Percentiles rank a stretch among this genome's conserved stretches.
Evolutionary conservation across 2,329 filamentous ascomycete species (phyloP).

Genomic region (Colletotrichum aenigma): DNA sequence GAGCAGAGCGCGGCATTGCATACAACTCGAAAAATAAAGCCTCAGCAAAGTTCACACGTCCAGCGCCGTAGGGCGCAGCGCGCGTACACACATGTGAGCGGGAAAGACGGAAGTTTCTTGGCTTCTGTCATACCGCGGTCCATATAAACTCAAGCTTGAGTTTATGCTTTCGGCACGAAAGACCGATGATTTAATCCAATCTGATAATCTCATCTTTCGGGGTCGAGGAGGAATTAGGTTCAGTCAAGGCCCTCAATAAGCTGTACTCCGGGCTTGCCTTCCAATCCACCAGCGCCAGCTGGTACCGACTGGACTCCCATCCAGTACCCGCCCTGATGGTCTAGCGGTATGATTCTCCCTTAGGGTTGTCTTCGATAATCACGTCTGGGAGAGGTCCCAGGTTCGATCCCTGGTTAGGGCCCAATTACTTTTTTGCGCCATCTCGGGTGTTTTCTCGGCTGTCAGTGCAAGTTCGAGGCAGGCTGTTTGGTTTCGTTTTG

Average conservation of each 20-base stretch:
- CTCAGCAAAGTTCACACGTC: neutral
- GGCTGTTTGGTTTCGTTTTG: neutral
- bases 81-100: neutral
- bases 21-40: neutral
- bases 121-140: neutral
- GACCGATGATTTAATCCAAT: neutral
- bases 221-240: neutral
- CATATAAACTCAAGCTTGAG: neutral
- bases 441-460: neutral
- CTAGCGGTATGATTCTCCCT: slow-evolving; percentile 22
- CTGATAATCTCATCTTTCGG: neutral
- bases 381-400: slow-evolving; percentile 14
- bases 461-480: neutral
- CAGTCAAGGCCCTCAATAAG: neutral
- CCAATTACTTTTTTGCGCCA: neutral
- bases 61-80: neutral
- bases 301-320: neutral
- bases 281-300: neutral
- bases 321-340: slow-evolving; percentile 8
- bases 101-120: neutral
- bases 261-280: neutral
- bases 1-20: neutral
- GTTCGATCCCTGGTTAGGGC: slow-evolving; percentile 21
- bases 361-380: neutral
- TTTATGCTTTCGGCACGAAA: neutral